Conservation (phyloP, 2,329 filamentous ascomycete species). For the Diplodia scrobiculata region DNA sequence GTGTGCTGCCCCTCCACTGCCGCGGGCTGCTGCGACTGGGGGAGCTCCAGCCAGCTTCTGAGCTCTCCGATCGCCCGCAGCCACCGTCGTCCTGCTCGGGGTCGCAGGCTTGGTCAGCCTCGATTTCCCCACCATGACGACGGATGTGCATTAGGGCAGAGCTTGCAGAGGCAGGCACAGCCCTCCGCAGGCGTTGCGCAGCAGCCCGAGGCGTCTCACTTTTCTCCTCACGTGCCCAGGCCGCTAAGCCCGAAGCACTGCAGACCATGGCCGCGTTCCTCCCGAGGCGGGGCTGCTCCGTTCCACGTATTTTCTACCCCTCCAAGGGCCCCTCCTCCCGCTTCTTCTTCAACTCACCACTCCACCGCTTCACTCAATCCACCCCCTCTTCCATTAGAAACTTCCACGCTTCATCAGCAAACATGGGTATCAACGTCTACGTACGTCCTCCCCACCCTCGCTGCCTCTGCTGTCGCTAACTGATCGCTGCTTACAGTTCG, state of each 20-base stretch:
- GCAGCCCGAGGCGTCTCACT: constrained; percentile 30
- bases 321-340: constrained; percentile 38
- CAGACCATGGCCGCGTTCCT: constrained; percentile 26
- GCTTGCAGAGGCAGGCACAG: constrained; percentile 26
- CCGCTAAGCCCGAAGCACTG: constrained; percentile 20
- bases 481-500: constrained; percentile 25
- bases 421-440: constrained; percentile 75
- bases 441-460: constrained; percentile 36
- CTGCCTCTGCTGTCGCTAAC: constrained; percentile 44
- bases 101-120: constrained; percentile 8
- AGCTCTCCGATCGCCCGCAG: constrained; percentile 26
- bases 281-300: constrained; percentile 24
- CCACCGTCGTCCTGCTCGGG: neutral
- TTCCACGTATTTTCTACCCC: constrained; percentile 30
- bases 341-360: constrained; percentile 37
- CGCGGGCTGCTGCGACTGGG: constrained; percentile 12
- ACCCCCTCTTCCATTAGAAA: constrained; percentile 45
- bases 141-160: constrained; percentile 22
- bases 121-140: constrained; percentile 23
- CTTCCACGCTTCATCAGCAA: constrained; percentile 67
- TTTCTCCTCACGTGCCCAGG: constrained; percentile 33
- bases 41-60: constrained; percentile 26
- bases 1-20: constrained; percentile 8
- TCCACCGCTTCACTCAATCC: constrained; percentile 42
- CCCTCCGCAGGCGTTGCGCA: constrained; percentile 20